phyloP scores from a whole-genome alignment of 768 basidiomycete species.

The Vishniacozyma victoriae region DNA sequence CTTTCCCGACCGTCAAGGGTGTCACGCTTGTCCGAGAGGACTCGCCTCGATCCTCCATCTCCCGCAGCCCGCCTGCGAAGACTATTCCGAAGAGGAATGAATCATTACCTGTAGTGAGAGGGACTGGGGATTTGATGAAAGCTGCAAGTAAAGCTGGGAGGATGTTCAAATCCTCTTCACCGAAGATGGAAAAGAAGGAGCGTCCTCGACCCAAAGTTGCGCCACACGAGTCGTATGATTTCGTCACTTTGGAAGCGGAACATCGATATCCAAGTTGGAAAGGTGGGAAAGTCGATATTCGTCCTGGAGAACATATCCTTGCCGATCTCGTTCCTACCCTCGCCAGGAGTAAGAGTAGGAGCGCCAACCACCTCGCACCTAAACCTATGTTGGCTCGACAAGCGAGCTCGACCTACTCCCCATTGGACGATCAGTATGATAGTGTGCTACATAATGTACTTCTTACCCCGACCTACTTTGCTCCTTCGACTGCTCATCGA shows the following conservation, averaged over 20 bases:
- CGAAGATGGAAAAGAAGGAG: constrained; percentile 6
- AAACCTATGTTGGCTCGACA: too few relatives aligned
- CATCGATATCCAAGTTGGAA: constrained; percentile 39
- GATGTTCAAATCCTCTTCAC: too few relatives aligned
- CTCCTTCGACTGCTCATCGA: constrained; percentile 12
- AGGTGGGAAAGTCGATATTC: constrained; percentile 34
- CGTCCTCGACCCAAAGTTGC: constrained; percentile 5
- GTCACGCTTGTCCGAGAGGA: neutral
- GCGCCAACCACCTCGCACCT: constrained; percentile 3
- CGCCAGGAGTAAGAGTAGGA: constrained; percentile 1
- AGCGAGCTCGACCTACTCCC: neutral
- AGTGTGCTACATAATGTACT: constrained; percentile 36
- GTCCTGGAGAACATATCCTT: constrained; percentile 34
- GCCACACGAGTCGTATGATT: too few relatives aligned
- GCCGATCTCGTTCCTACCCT: constrained; percentile 6
- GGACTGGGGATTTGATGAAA: neutral
- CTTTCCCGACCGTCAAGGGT: neutral
- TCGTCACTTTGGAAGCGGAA: constrained; percentile 12
- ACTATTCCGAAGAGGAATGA: neutral
- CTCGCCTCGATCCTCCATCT: too few relatives aligned
- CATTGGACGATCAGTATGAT: constrained; percentile 23
- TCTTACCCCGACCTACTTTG: constrained; percentile 33
- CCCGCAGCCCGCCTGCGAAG: too few relatives aligned
- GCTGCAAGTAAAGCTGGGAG: neutral
- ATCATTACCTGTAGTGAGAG: neutral